A percentile compares a stretch with the other conserved stretches of the same genome.
phyloP scores from a whole-genome alignment of 305 asterid species.

The Stenogyne calaminthoides region DNA sequence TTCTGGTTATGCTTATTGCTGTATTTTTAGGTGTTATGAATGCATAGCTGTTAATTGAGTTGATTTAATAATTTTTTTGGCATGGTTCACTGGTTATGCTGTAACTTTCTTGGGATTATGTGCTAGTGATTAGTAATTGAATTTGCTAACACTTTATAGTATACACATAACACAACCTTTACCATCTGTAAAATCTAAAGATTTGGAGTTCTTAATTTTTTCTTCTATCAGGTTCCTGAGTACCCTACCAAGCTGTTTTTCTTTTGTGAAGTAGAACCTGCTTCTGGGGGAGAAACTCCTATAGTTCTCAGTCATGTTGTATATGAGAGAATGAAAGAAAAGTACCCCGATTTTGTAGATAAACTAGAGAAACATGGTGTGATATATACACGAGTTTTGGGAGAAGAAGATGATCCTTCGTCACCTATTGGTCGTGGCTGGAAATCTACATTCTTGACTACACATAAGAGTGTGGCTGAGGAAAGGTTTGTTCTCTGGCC shows the following conservation, averaged over 20 bases:
- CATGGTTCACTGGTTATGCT: not conserved
- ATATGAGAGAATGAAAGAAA: slow-evolving; percentile 69
- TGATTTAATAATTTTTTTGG: not conserved
- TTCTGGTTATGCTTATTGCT: not conserved
- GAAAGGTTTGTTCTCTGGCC: slow-evolving; percentile 52
- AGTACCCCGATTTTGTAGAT: slow-evolving; percentile 79
- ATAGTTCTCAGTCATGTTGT: slow-evolving; percentile 78
- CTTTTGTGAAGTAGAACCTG: slow-evolving; percentile 84
- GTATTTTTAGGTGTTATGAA: not conserved
- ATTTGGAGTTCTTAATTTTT: not conserved
- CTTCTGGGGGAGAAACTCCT: slow-evolving; percentile 80
- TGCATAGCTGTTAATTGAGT: not conserved
- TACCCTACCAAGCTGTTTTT: slow-evolving; percentile 82
- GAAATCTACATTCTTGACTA: slow-evolving; percentile 84
- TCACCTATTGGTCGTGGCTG: slow-evolving; percentile 95
- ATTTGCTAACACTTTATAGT: not conserved
- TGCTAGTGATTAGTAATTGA: not conserved
- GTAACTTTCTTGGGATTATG: not conserved
- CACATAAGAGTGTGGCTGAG: slow-evolving; percentile 68
- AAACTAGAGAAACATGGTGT: slow-evolving; percentile 68
- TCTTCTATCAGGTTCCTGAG: slow-evolving; percentile 60
- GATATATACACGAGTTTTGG: slow-evolving; percentile 68
- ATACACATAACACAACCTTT: no score
- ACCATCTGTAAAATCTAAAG: not conserved
- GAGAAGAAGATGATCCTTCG: slow-evolving; percentile 85